Evolutionary conservation across 177 flowering plant species (phyloP), one percentile per base, ranked within the genome.

Genomic region (Vitis hybrid): DNA sequence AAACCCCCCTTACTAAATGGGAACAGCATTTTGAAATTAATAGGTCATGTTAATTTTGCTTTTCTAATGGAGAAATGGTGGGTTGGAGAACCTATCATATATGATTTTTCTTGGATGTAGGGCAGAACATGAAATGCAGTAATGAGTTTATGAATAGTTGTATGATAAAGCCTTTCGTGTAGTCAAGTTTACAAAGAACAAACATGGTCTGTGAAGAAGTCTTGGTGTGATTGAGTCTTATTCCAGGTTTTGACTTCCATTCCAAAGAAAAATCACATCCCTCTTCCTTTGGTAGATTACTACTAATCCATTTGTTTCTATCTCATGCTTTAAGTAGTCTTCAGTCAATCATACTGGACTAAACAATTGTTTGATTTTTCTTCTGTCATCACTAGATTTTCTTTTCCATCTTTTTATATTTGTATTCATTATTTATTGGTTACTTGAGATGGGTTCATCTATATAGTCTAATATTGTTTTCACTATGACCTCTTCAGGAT

Each of bases 401-500:
- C 28, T 24, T 18, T 60, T 22, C 4, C 13, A n/a, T 38, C 24
- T n/a, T 11, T 52, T 44, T 58, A 15, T 66, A 1, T 5, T 11
- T 59, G 31, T 11, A 6, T 12, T 33, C 49, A 2, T 52, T 4
- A 49, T 18, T 24, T 14, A 28, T 33, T 38, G 20, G 9, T 13
- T 20, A 53, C 12, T 20, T 52, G 28, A 28, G 11, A 33, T 19
- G 1, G 18, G 44, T 68, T 49, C 50, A 28, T 38, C 47, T 38
- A 38, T 38, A 1, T 38, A 38, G 47, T 70, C 47, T 51, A 4
- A 58, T 60, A 3, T 33, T 62, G 20, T 33, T 69, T 20, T 61
- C 31, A 20, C 19, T 11, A 38, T 17, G 49, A 68, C 66, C 19
- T 59, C 80, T 80, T 72, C 82, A 85, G 92, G 82, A 77, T 68